phyloP scores from a whole-genome alignment of 2,329 filamentous ascomycete genomes.

The Hymenotorrendiella dingleyae region DNA sequence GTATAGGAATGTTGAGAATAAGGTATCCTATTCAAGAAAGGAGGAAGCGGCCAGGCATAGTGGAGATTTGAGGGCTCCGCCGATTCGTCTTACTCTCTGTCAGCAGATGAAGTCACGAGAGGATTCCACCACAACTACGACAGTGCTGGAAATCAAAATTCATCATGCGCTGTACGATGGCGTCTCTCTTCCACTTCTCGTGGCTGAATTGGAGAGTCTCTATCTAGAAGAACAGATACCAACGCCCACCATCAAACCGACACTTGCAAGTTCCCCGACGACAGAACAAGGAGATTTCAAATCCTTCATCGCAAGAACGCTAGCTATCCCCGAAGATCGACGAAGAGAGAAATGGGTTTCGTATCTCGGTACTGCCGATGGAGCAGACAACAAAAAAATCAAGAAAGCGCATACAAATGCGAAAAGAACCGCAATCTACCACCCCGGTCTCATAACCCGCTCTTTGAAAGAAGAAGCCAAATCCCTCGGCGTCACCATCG shows the following conservation, averaged over 20 bases:
- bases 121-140: not conserved
- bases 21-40: slow-evolving; percentile 26
- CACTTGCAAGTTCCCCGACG: too few relatives aligned
- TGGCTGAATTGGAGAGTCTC: slow-evolving; percentile 46
- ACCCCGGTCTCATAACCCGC: slow-evolving; percentile 41
- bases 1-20: slow-evolving; percentile 35
- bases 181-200: slow-evolving; percentile 63
- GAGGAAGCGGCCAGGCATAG: not conserved
- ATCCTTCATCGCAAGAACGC: slow-evolving; percentile 34
- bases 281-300: slow-evolving; percentile 16
- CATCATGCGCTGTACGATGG: slow-evolving; percentile 90
- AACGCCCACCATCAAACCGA: not conserved
- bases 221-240: slow-evolving; percentile 23
- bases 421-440: slow-evolving; percentile 36
- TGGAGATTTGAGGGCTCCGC: slow-evolving; percentile 18
- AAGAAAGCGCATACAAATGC: not conserved
- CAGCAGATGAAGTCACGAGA: too few relatives aligned
- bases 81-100: slow-evolving; percentile 23
- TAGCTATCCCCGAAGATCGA: slow-evolving; percentile 34
- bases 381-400: slow-evolving; percentile 23
- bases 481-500: slow-evolving; percentile 55
- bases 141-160: slow-evolving; percentile 48
- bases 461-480: slow-evolving; percentile 39
- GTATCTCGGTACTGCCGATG: slow-evolving; percentile 29
- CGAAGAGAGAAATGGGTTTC: slow-evolving; percentile 37